A percentile compares a stretch with the other conserved stretches of the same genome.
phyloP scores from a whole-genome alignment of 805 yeast species.

The Ogataea trehalophila region DNA sequence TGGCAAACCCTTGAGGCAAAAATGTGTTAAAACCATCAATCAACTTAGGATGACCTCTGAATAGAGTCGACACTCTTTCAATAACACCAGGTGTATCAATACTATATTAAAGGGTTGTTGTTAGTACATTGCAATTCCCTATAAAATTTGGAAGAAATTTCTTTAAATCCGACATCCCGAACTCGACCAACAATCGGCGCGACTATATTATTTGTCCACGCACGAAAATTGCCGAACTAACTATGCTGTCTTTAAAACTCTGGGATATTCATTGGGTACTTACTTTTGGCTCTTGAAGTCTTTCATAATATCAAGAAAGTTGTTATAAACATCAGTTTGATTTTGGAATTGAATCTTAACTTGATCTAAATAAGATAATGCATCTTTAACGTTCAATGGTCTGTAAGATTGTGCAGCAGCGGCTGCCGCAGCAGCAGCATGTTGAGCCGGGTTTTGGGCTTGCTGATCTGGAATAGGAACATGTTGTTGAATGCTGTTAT shows the following conservation, averaged over 20 bases:
- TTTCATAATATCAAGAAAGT: conserved; percentile 96
- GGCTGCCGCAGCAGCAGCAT: conserved; percentile 21
- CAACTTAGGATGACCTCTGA: conserved; percentile 87
- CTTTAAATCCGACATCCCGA: conserved; percentile 1
- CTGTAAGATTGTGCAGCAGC: conserved; percentile 41
- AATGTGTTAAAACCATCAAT: conserved; percentile 98
- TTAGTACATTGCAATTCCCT: conserved; percentile 13
- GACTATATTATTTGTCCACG: background rate
- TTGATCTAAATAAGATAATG: conserved; percentile 90
- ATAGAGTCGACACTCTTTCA: conserved; percentile 85
- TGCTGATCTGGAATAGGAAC: conserved; percentile 9
- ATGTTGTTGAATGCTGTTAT: conserved; percentile 11
- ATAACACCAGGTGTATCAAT: conserved; percentile 99
- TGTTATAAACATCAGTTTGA: conserved; percentile 94
- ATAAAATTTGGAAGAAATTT: background rate
- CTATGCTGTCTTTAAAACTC: too few species aligned
- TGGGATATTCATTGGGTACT: conserved; percentile 20
- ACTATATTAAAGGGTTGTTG: conserved; percentile 23
- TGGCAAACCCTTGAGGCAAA: conserved; percentile 92
- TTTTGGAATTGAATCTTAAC: conserved; percentile 88
- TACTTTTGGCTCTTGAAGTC: conserved; percentile 92
- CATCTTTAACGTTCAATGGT: conserved; percentile 94
- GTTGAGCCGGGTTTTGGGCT: conserved; percentile 18
- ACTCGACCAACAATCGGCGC: conserved; percentile 2
- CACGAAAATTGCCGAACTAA: too few species aligned